Percentiles rank a stretch among this genome's conserved stretches.
phyloP scores from a whole-genome alignment of 768 basidiomycete genomes.

The Gymnopilus junonius region DNA sequence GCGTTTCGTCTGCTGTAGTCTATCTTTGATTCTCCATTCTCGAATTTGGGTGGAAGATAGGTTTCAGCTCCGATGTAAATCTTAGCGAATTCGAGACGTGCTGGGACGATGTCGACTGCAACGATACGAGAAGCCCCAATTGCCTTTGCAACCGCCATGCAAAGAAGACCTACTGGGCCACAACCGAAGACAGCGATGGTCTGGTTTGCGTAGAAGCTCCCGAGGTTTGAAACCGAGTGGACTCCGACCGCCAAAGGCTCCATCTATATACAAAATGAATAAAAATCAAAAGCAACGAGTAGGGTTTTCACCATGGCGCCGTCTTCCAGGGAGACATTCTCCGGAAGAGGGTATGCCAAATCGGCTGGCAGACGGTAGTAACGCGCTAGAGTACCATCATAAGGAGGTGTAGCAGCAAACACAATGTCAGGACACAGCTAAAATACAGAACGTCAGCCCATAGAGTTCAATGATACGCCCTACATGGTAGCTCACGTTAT shows the following conservation, averaged over 20 bases:
- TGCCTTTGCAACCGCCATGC: constrained; percentile 96
- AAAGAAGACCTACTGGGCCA: constrained; percentile 86
- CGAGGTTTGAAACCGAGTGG: constrained; percentile 84
- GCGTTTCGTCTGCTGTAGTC: constrained; percentile 79
- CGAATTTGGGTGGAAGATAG: constrained; percentile 63
- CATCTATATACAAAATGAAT: constrained; percentile 54
- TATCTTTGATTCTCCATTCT: constrained; percentile 66
- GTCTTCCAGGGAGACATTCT: constrained; percentile 87
- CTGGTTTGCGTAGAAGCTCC: constrained; percentile 71
- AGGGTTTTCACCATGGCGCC: constrained; percentile 78
- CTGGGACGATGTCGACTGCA: constrained; percentile 78
- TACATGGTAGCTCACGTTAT: constrained; percentile 59
- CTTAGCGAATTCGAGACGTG: constrained; percentile 87
- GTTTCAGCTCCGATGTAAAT: constrained; percentile 81
- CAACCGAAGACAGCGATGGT: constrained; percentile 87
- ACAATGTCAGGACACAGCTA: constrained; percentile 82
- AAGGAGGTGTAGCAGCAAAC: constrained; percentile 94
- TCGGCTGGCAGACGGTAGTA: constrained; percentile 90
- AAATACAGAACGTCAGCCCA: not conserved
- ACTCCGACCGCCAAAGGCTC: constrained; percentile 94
- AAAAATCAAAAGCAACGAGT: not conserved
- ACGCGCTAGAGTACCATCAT: constrained; percentile 86
- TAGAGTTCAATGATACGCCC: not conserved
- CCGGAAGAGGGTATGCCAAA: constrained; percentile 81
- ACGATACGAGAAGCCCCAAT: constrained; percentile 85